A percentile compares a stretch with the other conserved stretches of the same genome.
phyloP scores from a whole-genome alignment of 306 rosid species.

The Hippophae rhamnoides region DNA sequence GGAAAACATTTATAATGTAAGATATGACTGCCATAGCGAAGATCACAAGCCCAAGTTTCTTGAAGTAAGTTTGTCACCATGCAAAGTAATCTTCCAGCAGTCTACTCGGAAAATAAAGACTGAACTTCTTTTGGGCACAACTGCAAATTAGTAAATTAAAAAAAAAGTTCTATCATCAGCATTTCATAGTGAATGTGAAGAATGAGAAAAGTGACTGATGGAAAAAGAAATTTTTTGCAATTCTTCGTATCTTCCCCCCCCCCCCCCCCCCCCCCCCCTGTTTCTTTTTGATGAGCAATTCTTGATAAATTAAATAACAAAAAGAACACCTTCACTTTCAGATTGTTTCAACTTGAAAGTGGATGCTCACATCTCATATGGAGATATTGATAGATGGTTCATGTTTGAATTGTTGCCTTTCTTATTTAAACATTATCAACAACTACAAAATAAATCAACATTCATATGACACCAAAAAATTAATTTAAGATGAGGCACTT shows the following conservation, averaged over 20 bases:
- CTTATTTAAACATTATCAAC: too few relatives aligned
- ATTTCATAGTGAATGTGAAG: neutral
- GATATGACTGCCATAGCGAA: slow-evolving; percentile 1
- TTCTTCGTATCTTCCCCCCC: neutral
- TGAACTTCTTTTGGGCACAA: slow-evolving; percentile 68
- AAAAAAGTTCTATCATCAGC: neutral
- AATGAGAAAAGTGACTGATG: neutral
- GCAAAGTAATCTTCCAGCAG: slow-evolving; percentile 74
- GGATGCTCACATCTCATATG: too few relatives aligned
- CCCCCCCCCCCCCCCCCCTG: rapidly evolving
- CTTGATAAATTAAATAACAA: too few relatives aligned
- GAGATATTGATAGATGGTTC: too few relatives aligned
- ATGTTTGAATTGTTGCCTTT: too few relatives aligned
- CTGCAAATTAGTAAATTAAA: slow-evolving; percentile 30
- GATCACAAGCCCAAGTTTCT: slow-evolving; percentile 41
- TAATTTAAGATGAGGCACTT: too few relatives aligned
- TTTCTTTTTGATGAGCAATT: too few relatives aligned
- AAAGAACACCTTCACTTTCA: too few relatives aligned
- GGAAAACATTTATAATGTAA: neutral
- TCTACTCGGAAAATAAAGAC: slow-evolving; percentile 64
- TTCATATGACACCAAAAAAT: too few relatives aligned
- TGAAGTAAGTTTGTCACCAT: slow-evolving; percentile 68
- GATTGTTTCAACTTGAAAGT: too few relatives aligned
- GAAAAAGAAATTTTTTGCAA: too few relatives aligned
- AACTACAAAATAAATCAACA: too few relatives aligned